A percentile compares a stretch with the other conserved stretches of the same genome.
These are phyloP conservation scores for Candida tunisiensis DNA, from an alignment of 1,139 yeast species.

Conservation along the genomic window DNA sequence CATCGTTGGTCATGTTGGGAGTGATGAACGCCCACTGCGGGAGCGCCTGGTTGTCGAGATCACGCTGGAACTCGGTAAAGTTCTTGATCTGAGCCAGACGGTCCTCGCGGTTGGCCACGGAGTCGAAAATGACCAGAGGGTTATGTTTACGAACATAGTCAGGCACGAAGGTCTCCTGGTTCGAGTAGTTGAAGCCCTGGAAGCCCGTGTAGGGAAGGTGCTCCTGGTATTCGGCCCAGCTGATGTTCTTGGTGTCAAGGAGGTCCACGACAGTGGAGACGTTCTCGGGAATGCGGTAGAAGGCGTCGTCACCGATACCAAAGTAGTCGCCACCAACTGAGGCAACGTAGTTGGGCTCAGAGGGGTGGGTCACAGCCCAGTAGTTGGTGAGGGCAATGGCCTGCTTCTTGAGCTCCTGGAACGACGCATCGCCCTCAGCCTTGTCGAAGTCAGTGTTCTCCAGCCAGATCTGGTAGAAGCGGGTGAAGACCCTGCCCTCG, in stretches of 20 bases:
- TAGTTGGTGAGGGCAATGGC: slow-evolving; percentile 30
- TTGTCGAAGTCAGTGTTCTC: slow-evolving; percentile 34
- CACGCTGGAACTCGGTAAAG: slow-evolving; percentile 25
- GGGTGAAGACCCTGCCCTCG: slow-evolving; percentile 25
- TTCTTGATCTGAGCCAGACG: slow-evolving; percentile 28
- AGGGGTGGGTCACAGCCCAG: slow-evolving; percentile 32
- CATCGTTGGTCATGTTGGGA: slow-evolving; percentile 34
- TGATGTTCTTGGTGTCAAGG: slow-evolving; percentile 24
- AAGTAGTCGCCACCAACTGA: slow-evolving; percentile 32
- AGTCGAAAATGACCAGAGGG: slow-evolving; percentile 26
- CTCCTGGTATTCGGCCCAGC: slow-evolving; percentile 36
- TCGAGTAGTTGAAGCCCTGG: slow-evolving; percentile 27
- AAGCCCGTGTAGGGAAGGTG: slow-evolving; percentile 32
- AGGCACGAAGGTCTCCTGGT: slow-evolving; percentile 25
- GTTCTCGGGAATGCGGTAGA: slow-evolving; percentile 25
- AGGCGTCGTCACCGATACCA: slow-evolving; percentile 27
- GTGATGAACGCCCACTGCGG: slow-evolving; percentile 35
- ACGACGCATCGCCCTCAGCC: slow-evolving; percentile 26
- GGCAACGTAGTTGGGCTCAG: slow-evolving; percentile 34
- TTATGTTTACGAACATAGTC: slow-evolving; percentile 34
- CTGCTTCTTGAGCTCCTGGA: slow-evolving; percentile 23
- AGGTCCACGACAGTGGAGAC: slow-evolving; percentile 30
- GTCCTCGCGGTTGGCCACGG: slow-evolving; percentile 17
- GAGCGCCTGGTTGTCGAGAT: slow-evolving; percentile 20
- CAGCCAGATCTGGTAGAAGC: slow-evolving; percentile 28